Evolutionary conservation across 495 filamentous ascomycete genomes (phyloP).

Genomic region (Talaromyces proteolyticus): DNA sequence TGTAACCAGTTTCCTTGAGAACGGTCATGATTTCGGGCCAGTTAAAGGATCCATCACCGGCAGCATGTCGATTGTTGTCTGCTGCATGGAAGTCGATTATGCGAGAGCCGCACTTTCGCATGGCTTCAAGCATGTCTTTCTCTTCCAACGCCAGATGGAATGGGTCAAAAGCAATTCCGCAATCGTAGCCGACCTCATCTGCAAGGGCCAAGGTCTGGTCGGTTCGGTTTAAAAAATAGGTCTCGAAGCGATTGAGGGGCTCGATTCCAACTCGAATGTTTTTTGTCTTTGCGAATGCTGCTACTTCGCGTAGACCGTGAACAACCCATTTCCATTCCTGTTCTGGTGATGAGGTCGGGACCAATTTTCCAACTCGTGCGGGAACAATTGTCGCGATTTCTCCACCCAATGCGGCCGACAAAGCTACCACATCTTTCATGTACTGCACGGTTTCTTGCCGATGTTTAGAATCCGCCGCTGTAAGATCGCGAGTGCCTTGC

Average conservation of each 20-base stretch:
- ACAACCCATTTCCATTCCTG: slow-evolving; percentile 22
- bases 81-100: slow-evolving; percentile 19
- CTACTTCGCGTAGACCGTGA: slow-evolving; percentile 15
- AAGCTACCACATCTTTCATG: slow-evolving; percentile 17
- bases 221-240: slow-evolving; percentile 16
- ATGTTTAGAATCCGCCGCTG: slow-evolving; percentile 10
- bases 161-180: slow-evolving; percentile 18
- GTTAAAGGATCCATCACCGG: slow-evolving; percentile 16
- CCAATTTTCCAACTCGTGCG: slow-evolving; percentile 18
- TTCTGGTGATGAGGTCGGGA: slow-evolving; percentile 9
- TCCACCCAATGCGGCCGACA: slow-evolving; percentile 14
- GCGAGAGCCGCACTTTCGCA: slow-evolving; percentile 13
- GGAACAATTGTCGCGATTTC: slow-evolving; percentile 18
- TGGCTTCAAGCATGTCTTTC: slow-evolving; percentile 12
- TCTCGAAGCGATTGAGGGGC: slow-evolving; percentile 22
- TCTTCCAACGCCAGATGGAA: slow-evolving; percentile 23
- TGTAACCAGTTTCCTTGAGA: slow-evolving; percentile 14
- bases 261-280: slow-evolving; percentile 15
- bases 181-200: slow-evolving; percentile 13
- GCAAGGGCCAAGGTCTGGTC: slow-evolving; percentile 16
- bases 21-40: slow-evolving; percentile 15
- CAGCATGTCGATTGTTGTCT: slow-evolving; percentile 18
- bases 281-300: slow-evolving; percentile 11
- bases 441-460: slow-evolving; percentile 16
- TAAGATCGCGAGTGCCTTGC: slow-evolving; percentile 19